Evolutionary conservation across 805 yeast species (phyloP), one percentile per base, ranked within the genome.

Genomic region (Saturnispora galanensis): DNA sequence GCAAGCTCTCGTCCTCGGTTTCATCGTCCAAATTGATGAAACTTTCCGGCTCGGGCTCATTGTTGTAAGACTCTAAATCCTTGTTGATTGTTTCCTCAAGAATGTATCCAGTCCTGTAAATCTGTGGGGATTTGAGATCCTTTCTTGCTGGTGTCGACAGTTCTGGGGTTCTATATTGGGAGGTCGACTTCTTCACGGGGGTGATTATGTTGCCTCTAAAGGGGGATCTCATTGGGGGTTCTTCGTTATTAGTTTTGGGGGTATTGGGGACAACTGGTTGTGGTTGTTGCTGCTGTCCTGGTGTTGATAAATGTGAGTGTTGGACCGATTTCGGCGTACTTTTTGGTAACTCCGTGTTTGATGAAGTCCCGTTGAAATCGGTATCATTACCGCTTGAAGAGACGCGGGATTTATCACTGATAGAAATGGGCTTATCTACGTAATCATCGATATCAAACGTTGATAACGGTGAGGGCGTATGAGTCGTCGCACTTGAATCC

Each of bases 151-250:
- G 53, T 4, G 53, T 45, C 9, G 39, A 41, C 6, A 50, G 35
- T 16, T 50, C 53, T 7, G 53, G 53, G 5, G 53, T 50, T 47
- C 52, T 44, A 28, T 42, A 50, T 35, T 50, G 53, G 3, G 51
- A 36, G 5, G 53, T 50, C 26, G 46, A 46, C 26, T 45, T 39
- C 32, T 43, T 41, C 10, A 49, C 45, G 4, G 54, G 53, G 4
- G 53, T 49, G 2, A 44, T 6, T 3, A 38, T 37, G 10, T 45
- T 26, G 37, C 18, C 17, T 41, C 64, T 51, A 35, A 51, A 53
- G 2, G 66, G 66, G 12, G 66, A 62, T 42, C 65, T 52, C 13
- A 58, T 35, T 11, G 66, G 65, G 4, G 26, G 31, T 13, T 15
- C 28, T 7, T 43, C 31, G 8, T 31, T 31, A 28, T 35, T 34